A percentile compares a stretch with the other conserved stretches of the same genome.
phyloP scores from a whole-genome alignment of 2,329 filamentous ascomycete genomes.

The Venturia carpophila region DNA sequence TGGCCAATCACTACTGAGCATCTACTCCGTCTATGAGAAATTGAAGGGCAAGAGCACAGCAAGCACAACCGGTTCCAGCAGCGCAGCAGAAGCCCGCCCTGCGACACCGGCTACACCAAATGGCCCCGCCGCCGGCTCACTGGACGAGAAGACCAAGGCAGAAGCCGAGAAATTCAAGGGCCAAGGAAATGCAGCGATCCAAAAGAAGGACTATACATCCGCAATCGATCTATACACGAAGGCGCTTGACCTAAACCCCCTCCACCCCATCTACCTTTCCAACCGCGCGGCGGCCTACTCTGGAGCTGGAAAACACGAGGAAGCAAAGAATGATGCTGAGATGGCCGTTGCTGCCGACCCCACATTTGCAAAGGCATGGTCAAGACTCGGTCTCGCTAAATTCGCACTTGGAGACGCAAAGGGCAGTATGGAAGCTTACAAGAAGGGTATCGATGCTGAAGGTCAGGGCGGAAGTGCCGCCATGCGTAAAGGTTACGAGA shows the following conservation, averaged over 20 bases:
- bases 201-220: conserved; percentile 74
- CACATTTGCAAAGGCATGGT: conserved; percentile 96
- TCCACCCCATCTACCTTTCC: conserved; percentile 92
- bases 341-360: conserved; percentile 82
- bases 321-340: conserved; percentile 81
- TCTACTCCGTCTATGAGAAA: conserved; percentile 96
- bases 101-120: conserved; percentile 33
- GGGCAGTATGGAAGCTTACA: conserved; percentile 91
- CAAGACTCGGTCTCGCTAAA: conserved; percentile 77
- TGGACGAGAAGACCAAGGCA: conserved; percentile 45
- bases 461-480: conserved; percentile 90
- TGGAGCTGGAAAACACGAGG: conserved; percentile 73
- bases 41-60: conserved; percentile 59
- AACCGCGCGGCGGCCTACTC: conserved; percentile 94
- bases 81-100: conserved; percentile 35
- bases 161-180: conserved; percentile 85
- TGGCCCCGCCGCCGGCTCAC: conserved; percentile 38
- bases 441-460: conserved; percentile 86
- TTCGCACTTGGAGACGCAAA: conserved; percentile 87
- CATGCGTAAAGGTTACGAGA: conserved; percentile 96
- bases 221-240: conserved; percentile 85
- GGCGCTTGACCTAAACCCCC: conserved; percentile 70
- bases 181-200: conserved; percentile 90
- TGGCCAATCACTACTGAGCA: conserved; percentile 76
- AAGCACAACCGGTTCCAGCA: conserved; percentile 37